A percentile compares a stretch with the other conserved stretches of the same genome.
Conservation (phyloP, 768 basidiomycete genomes). For the Lanmaoa rubissima region DNA sequence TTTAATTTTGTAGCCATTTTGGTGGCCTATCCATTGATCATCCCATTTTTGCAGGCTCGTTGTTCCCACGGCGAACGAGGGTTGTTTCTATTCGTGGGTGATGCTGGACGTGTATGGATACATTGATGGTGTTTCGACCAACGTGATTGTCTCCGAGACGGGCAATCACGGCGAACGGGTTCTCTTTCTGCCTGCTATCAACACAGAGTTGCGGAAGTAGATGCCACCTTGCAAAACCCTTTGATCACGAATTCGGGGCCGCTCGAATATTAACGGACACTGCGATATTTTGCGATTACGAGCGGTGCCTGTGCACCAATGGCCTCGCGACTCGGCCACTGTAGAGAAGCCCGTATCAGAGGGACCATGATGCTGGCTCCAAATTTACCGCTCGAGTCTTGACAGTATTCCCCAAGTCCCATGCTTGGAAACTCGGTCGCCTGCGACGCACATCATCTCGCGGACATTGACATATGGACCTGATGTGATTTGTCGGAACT, state of each 20-base stretch:
- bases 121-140: slow-evolving; percentile 23
- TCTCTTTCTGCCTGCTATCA: slow-evolving; percentile 15
- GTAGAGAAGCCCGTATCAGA: background rate
- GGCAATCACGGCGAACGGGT: slow-evolving; percentile 1
- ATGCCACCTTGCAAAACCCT: background rate
- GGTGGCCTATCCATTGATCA: background rate
- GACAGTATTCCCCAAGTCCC: background rate
- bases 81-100: slow-evolving; percentile 23
- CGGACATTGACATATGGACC: background rate
- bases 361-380: background rate
- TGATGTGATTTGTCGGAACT: background rate
- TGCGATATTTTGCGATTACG: background rate
- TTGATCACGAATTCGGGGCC: background rate
- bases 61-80: slow-evolving; percentile 12
- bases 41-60: slow-evolving; percentile 10
- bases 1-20: background rate
- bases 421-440: background rate
- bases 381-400: too few relatives aligned
- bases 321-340: too few relatives aligned
- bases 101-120: slow-evolving; percentile 25
- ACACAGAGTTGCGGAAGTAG: slow-evolving; percentile 10
- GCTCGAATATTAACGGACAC: background rate
- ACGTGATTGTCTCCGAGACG: slow-evolving; percentile 9
- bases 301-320: background rate
- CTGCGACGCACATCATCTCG: too few relatives aligned